Conservation (phyloP, 805 yeast species). For the Dipodascopsis uninucleata region DNA sequence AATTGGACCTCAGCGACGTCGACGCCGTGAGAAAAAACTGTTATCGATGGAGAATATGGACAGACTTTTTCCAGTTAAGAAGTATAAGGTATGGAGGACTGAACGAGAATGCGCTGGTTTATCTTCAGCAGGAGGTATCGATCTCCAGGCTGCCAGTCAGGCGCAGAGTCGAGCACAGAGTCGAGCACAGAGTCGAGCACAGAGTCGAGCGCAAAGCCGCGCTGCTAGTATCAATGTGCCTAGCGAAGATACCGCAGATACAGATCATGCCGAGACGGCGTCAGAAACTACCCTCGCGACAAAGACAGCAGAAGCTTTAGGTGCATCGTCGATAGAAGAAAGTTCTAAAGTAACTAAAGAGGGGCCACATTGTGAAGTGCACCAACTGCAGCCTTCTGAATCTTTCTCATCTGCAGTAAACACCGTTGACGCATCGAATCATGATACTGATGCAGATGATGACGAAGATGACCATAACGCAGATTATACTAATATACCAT, state of each 20-base stretch:
- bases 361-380: too few relatives aligned
- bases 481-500: conserved; percentile 21
- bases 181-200: background rate
- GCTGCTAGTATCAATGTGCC: conserved; percentile 1
- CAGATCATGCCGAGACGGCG: background rate
- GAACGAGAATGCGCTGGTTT: conserved; percentile 29
- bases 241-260: background rate
- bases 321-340: background rate
- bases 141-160: conserved; percentile 4
- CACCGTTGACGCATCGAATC: background rate
- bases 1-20: conserved; percentile 25
- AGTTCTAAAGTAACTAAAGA: too few relatives aligned
- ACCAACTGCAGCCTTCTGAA: background rate
- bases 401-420: background rate
- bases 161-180: conserved; percentile 6
- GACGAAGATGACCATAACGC: conserved; percentile 28
- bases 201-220: background rate
- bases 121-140: conserved; percentile 23
- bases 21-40: conserved; percentile 30
- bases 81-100: conserved; percentile 34
- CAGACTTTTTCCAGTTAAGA: conserved; percentile 34
- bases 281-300: background rate
- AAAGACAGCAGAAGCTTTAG: background rate
- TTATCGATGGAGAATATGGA: conserved; percentile 33
- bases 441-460: conserved; percentile 2